These are phyloP conservation scores for Colletotrichum agaves DNA, from an alignment of 2,329 filamentous ascomycete genomes.

Conservation along the genomic window DNA sequence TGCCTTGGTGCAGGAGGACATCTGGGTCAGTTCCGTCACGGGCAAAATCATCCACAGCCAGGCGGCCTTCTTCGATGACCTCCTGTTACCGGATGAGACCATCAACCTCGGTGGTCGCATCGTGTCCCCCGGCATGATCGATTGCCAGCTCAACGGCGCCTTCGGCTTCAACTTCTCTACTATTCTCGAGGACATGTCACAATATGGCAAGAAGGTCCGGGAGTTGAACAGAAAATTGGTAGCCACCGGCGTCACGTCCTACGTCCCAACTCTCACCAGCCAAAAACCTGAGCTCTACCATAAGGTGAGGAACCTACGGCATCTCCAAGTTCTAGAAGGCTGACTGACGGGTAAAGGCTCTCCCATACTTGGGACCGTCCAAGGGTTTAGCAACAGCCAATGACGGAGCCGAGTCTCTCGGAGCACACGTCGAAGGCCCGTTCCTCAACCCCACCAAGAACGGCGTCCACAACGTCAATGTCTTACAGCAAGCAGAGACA, in stretches of 20 bases:
- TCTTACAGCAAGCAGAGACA: constrained; percentile 72
- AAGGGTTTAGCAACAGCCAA: constrained; percentile 66
- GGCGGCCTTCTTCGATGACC: constrained; percentile 74
- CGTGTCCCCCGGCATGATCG: constrained; percentile 86
- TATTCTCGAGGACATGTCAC: constrained; percentile 72
- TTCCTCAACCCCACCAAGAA: constrained; percentile 87
- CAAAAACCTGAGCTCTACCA: constrained; percentile 85
- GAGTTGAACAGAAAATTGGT: constrained; percentile 78
- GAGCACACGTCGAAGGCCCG: constrained; percentile 90
- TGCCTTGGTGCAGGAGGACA: constrained; percentile 76
- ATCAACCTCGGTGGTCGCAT: constrained; percentile 87
- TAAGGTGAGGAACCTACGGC: constrained; percentile 58
- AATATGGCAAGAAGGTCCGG: constrained; percentile 78
- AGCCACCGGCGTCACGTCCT: constrained; percentile 86
- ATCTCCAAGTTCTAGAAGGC: background rate
- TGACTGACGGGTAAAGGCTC: constrained; percentile 55
- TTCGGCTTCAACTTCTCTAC: constrained; percentile 94
- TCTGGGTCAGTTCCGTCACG: constrained; percentile 87
- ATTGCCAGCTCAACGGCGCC: constrained; percentile 91
- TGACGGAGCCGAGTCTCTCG: constrained; percentile 86
- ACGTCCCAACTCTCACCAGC: constrained; percentile 86
- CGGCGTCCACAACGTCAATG: constrained; percentile 82
- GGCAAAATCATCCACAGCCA: constrained; percentile 84
- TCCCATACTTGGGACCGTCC: constrained; percentile 82
- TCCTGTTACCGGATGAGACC: constrained; percentile 75